These are phyloP conservation scores for Penicillium sp. DNA, from an alignment of 2,329 filamentous ascomycete genomes.

Conservation along the genomic window DNA sequence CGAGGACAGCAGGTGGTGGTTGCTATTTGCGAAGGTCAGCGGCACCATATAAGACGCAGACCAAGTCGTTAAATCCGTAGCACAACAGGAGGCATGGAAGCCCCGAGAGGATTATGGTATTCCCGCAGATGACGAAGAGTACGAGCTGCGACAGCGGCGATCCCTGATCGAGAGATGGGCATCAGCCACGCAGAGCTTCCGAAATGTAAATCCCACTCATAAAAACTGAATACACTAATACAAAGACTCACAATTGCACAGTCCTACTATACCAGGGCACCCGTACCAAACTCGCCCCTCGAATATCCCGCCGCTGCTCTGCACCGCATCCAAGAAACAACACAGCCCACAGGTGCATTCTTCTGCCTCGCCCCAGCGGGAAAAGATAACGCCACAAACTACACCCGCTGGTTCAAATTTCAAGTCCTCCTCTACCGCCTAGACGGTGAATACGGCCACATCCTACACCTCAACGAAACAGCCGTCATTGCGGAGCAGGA, in stretches of 20 bases:
- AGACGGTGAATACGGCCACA: not conserved
- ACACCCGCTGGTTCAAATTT: not conserved
- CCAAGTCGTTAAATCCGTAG: not conserved
- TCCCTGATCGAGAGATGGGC: not conserved
- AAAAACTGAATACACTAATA: not conserved
- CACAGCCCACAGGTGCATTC: not conserved
- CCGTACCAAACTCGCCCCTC: not conserved
- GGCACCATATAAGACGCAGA: not conserved
- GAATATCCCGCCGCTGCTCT: not conserved
- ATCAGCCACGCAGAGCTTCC: not conserved
- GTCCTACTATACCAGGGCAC: not conserved
- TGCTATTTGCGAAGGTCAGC: not conserved
- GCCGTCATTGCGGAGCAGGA: not conserved
- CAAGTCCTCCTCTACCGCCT: not conserved
- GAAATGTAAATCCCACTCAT: not conserved
- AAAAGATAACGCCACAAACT: not conserved
- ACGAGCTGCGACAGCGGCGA: not conserved
- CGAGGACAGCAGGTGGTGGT: not conserved
- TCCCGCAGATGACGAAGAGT: not conserved
- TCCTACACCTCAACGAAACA: not conserved
- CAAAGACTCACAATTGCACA: not conserved
- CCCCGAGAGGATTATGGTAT: not conserved
- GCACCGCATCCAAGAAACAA: not conserved
- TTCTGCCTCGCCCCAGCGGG: not conserved
- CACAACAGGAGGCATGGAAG: not conserved